A percentile compares a stretch with the other conserved stretches of the same genome.
These are phyloP conservation scores for Wolfiporia cocos DNA, from an alignment of 1,284 basidiomycete genomes.

Conservation along the genomic window DNA sequence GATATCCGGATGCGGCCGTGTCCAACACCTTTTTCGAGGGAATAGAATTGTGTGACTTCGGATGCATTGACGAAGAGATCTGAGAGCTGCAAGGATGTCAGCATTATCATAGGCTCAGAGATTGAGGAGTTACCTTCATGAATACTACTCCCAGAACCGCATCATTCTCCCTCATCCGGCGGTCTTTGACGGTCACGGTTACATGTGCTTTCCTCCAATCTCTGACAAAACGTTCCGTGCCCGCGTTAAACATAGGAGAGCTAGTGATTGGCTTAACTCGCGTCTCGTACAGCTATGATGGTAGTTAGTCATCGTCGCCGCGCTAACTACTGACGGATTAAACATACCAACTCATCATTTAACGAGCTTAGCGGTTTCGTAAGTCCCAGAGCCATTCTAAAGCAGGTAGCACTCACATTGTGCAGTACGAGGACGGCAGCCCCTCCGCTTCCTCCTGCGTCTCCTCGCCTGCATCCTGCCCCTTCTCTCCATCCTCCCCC, in stretches of 20 bases:
- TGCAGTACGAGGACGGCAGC: constrained; percentile 50
- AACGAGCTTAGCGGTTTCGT: constrained; percentile 28
- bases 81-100: constrained; percentile 21
- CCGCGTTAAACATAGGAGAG: constrained; percentile 63
- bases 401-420: constrained; percentile 27
- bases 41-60: constrained; percentile 41
- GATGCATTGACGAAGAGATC: constrained; percentile 36
- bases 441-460: constrained; percentile 45
- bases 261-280: constrained; percentile 45
- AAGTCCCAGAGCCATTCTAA: neutral
- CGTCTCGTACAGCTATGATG: constrained; percentile 21
- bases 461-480: constrained; percentile 50
- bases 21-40: constrained; percentile 48
- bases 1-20: constrained; percentile 44
- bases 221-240: constrained; percentile 57
- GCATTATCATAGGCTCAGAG: neutral
- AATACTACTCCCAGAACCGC: constrained; percentile 61
- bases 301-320: neutral
- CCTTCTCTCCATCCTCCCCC: constrained; percentile 37
- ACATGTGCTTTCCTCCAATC: constrained; percentile 59
- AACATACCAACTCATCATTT: constrained; percentile 55
- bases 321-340: constrained; percentile 11
- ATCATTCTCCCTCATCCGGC: constrained; percentile 50
- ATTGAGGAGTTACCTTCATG: constrained; percentile 22
- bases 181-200: constrained; percentile 53